Base-by-base conservation (phyloP, 208 protist genomes). In the Wallacemonas sp. region DNA sequence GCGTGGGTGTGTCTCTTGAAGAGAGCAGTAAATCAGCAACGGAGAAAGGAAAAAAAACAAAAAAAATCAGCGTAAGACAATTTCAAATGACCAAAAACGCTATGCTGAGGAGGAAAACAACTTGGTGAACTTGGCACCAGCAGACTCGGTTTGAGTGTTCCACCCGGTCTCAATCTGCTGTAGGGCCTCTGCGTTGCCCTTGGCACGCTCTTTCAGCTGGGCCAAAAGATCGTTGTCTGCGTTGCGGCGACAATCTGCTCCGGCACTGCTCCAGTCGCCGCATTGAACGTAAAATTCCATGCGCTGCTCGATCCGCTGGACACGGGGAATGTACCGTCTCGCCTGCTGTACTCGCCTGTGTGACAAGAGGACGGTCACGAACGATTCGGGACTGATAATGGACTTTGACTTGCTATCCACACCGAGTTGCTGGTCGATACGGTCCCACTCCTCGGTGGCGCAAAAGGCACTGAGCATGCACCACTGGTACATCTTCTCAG, bases 241-340 rank as follows among this genome's bases (percentile, higher is more conserved):
- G 70, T 80, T 61, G 12, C 69, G 75, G 49, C 76, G 78, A 68
- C 89, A 95, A 36, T 92, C 89, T 4, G 74, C 78, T 0, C 64
- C 86, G 17, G 89, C 89, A 24, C 60, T 60, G 33, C 41, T 52
- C 89, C 89, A 95, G 63, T 88, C 86, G 14, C 69, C 72, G 63
- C 86, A 95, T 6, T 90, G 69, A 4, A 95, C 84, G 72, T 90
- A 95, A 66, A 80, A 90, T 61, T 95, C 84, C 77, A 95, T 88
- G 41, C 86, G 80, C 36, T 69, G 64, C 70, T 90, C 81, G 48
- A 93, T 88, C 24, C 72, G 72, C 1, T 71, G 61, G 36, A 95
- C 68, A 8, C 82, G 83, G 14, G 78, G 54, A 52, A 95, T 87
- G 74, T 87, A 90, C 60, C 76, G 66, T 54, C 78, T 87, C 21